These are phyloP conservation scores for Mucuna pruriens DNA, from an alignment of 306 rosid species.

Conservation along the genomic window DNA sequence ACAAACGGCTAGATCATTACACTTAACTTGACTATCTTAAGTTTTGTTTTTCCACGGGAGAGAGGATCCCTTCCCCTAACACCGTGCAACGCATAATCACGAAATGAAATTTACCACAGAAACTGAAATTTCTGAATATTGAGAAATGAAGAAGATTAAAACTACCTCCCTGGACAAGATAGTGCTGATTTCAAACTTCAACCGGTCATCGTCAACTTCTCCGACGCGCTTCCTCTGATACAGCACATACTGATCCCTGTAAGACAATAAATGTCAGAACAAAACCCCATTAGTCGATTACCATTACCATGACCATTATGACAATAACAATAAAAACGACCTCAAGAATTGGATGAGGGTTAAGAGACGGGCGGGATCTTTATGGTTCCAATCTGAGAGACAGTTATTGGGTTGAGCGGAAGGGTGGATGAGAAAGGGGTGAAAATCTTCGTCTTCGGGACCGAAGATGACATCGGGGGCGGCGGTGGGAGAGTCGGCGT, in stretches of 20 bases:
- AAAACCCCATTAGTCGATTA: conserved; percentile 72
- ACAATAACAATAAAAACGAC: conserved; percentile 14
- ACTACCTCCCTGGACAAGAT: conserved; percentile 83
- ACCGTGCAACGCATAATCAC: not conserved
- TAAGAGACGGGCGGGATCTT: conserved; percentile 76
- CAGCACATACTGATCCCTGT: conserved; percentile 72
- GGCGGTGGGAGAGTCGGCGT: conserved; percentile 64
- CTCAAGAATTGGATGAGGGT: conserved; percentile 75
- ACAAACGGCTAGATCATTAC: too few relatives aligned
- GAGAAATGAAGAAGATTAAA: not conserved
- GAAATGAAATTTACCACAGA: not conserved
- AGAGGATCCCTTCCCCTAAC: too few relatives aligned
- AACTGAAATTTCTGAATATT: not conserved
- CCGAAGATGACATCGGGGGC: conserved; percentile 91
- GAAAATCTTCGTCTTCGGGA: conserved; percentile 75
- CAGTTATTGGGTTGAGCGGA: conserved; percentile 40
- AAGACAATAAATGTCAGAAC: not conserved
- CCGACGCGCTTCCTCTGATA: conserved; percentile 64
- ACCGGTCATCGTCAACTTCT: conserved; percentile 83
- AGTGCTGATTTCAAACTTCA: conserved; percentile 91
- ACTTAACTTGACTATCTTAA: too few relatives aligned
- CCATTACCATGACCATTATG: too few relatives aligned
- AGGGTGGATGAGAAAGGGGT: conserved; percentile 55
- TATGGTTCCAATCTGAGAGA: conserved; percentile 69
- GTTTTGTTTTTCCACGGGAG: too few relatives aligned